Conservation (phyloP, 163 green algal genomes). For the Volvox carteri region DNA sequence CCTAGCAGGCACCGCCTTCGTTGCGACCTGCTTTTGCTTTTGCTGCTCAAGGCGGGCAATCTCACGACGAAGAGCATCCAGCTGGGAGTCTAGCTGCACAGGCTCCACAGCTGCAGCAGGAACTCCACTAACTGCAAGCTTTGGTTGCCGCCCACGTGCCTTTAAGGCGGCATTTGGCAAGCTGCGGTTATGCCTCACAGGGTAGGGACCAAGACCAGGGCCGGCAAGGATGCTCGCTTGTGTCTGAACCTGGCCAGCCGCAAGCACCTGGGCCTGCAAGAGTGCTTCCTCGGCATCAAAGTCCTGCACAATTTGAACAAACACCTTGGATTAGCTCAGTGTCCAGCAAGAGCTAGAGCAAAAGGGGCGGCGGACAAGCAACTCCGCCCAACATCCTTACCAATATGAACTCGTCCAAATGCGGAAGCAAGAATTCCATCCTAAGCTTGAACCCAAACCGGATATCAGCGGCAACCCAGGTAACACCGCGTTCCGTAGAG, state of each 20-base stretch:
- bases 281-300: constrained; percentile 34
- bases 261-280: constrained; percentile 4
- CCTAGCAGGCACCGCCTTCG: neutral
- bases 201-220: neutral
- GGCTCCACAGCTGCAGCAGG: neutral
- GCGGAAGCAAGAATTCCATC: constrained; percentile 16
- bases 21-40: neutral
- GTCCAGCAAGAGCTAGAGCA: too few relatives aligned
- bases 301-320: constrained; percentile 5
- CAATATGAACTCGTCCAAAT: constrained; percentile 17
- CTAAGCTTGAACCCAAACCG: neutral
- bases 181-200: neutral
- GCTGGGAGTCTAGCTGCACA: neutral
- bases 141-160: neutral
- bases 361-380: neutral
- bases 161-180: neutral
- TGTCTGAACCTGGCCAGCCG: neutral
- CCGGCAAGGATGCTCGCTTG: neutral
- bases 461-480: neutral
- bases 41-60: constrained; percentile 46
- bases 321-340: too few relatives aligned
- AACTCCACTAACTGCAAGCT: neutral
- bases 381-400: constrained; percentile 6
- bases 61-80: constrained; percentile 19
- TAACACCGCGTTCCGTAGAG: too few relatives aligned